A percentile compares a stretch with the other conserved stretches of the same genome.
Conservation (phyloP, 306 rosid species). For the Nissolia schottii region DNA sequence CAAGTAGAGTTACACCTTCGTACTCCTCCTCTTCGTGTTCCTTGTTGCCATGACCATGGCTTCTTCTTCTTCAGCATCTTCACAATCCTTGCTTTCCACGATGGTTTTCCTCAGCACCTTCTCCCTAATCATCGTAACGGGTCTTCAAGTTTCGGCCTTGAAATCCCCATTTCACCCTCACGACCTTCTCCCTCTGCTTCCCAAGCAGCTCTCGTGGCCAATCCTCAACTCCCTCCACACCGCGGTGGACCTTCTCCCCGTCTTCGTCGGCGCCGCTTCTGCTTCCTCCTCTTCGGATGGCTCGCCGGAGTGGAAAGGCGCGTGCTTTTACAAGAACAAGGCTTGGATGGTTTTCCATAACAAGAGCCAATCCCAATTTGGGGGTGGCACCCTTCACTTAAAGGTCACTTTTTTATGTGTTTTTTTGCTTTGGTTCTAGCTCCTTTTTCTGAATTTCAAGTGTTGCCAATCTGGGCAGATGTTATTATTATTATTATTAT, state of each 20-base stretch:
- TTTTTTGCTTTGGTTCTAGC: background rate
- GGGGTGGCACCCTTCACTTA: constrained; percentile 94
- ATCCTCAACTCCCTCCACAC: constrained; percentile 63
- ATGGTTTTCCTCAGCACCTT: background rate
- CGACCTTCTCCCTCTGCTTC: constrained; percentile 76
- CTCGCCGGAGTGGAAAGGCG: constrained; percentile 58
- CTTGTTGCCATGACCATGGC: constrained; percentile 15
- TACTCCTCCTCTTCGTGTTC: background rate
- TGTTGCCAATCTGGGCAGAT: background rate
- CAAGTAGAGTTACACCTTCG: background rate
- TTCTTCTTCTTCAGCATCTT: constrained; percentile 18
- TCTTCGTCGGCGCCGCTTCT: constrained; percentile 75
- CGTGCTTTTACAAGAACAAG: constrained; percentile 69
- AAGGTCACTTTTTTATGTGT: constrained; percentile 39
- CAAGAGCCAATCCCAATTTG: constrained; percentile 51
- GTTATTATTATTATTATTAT: no score
- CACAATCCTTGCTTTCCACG: background rate
- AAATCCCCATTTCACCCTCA: constrained; percentile 53
- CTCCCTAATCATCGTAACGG: background rate
- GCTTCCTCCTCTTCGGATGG: constrained; percentile 30
- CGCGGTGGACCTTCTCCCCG: constrained; percentile 77
- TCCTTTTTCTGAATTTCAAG: background rate
- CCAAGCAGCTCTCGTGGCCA: constrained; percentile 76
- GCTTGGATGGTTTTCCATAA: constrained; percentile 93
- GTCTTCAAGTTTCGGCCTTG: background rate